Evolutionary conservation across 805 yeast genomes (phyloP).

Genomic region (Metschnikowia lochheadii): DNA sequence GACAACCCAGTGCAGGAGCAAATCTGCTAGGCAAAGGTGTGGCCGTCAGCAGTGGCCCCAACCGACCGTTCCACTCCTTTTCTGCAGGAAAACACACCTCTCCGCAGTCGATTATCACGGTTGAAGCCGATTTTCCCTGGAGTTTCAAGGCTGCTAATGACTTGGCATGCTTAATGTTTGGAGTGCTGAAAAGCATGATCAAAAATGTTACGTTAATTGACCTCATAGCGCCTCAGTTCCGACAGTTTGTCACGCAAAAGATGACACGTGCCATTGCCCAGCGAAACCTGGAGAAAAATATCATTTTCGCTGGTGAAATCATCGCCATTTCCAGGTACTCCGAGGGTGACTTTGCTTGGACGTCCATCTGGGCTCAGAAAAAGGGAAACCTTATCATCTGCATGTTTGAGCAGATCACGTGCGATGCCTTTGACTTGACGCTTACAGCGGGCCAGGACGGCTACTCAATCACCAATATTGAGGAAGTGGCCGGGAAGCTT

Average conservation of each 20-base stretch:
- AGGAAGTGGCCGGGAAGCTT: constrained; percentile 36
- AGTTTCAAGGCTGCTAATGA: constrained; percentile 80
- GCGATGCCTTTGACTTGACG: constrained; percentile 30
- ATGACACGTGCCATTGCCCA: constrained; percentile 26
- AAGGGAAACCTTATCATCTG: constrained; percentile 68
- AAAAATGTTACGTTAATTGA: constrained; percentile 65
- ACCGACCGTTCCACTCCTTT: constrained; percentile 56
- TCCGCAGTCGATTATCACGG: constrained; percentile 85
- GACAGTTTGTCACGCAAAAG: constrained; percentile 62
- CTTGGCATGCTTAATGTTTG: constrained; percentile 82
- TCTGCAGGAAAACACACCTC: constrained; percentile 66
- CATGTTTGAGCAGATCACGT: constrained; percentile 79
- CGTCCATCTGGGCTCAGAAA: constrained; percentile 86
- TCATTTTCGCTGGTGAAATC: constrained; percentile 78
- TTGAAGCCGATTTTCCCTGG: constrained; percentile 74
- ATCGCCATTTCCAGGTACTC: constrained; percentile 74
- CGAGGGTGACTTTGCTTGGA: constrained; percentile 63
- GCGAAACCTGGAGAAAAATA: constrained; percentile 30
- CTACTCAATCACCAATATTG: constrained; percentile 24
- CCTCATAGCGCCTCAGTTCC: constrained; percentile 70
- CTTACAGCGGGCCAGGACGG: not conserved
- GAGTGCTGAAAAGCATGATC: constrained; percentile 64
- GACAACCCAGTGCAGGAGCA: constrained; percentile 10
- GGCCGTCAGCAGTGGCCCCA: constrained; percentile 17
- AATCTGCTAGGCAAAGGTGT: constrained; percentile 17